Percentiles rank a stretch among this genome's conserved stretches.
Evolutionary conservation across 1,139 yeast species (phyloP).

Genomic region (Nadsonia starkeyi-henricii): DNA sequence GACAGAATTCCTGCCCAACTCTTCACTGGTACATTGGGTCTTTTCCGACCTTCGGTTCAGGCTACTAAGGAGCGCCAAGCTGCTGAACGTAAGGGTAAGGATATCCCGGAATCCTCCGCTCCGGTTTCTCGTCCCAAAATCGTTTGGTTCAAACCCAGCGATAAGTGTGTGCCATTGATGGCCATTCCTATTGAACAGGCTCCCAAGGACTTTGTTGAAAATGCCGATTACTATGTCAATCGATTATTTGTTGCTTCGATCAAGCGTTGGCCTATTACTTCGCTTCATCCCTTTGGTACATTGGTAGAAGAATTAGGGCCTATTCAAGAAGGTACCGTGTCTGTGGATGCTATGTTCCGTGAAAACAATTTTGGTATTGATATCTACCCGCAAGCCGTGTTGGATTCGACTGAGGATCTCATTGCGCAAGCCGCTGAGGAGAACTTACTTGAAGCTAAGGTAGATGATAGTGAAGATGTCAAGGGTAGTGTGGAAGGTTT

Average conservation of each 20-base stretch:
- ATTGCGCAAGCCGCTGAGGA: slow-evolving; percentile 15
- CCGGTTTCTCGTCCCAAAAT: slow-evolving; percentile 53
- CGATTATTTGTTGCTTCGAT: slow-evolving; percentile 87
- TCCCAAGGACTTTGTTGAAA: slow-evolving; percentile 87
- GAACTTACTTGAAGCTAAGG: slow-evolving; percentile 19
- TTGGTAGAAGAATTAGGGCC: slow-evolving; percentile 76
- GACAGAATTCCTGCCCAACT: slow-evolving; percentile 96
- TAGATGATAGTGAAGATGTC: slow-evolving; percentile 17
- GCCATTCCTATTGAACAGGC: slow-evolving; percentile 99
- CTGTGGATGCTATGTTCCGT: slow-evolving; percentile 77
- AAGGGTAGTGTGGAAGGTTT: slow-evolving; percentile 17
- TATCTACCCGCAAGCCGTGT: slow-evolving; percentile 45
- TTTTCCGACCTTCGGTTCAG: slow-evolving; percentile 91
- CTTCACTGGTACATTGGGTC: slow-evolving; percentile 77
- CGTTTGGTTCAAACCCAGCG: slow-evolving; percentile 98
- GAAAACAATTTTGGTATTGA: slow-evolving; percentile 87
- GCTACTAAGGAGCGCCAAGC: slow-evolving; percentile 70
- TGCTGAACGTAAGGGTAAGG: slow-evolving; percentile 31
- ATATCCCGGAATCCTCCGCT: slow-evolving; percentile 16
- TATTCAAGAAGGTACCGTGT: slow-evolving; percentile 63
- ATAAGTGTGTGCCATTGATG: slow-evolving; percentile 90
- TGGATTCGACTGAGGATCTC: slow-evolving; percentile 24
- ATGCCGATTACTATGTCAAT: slow-evolving; percentile 70
- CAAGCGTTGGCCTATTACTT: slow-evolving; percentile 98
- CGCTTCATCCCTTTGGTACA: slow-evolving; percentile 95